A percentile compares a stretch with the other conserved stretches of the same genome.
These are phyloP conservation scores for Ogataea polymorpha DNA, from an alignment of 805 yeast species.

Conservation along the genomic window DNA sequence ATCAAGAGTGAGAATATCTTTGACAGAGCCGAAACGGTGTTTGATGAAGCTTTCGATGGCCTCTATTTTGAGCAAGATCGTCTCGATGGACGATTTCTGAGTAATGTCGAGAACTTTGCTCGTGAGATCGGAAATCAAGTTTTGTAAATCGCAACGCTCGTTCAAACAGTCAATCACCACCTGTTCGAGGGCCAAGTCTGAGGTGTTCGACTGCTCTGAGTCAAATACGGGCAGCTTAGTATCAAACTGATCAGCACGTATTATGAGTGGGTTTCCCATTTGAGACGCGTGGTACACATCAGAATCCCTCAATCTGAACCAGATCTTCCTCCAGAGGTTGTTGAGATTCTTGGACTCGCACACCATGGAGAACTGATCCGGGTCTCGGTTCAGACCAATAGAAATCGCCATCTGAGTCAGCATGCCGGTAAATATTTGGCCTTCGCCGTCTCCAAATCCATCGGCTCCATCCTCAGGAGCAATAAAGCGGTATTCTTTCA, in stretches of 20 bases:
- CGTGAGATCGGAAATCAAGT: slow-evolving; percentile 34
- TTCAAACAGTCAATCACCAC: slow-evolving; percentile 35
- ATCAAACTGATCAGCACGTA: slow-evolving; percentile 43
- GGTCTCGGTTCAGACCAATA: slow-evolving; percentile 68
- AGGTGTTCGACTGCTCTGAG: slow-evolving; percentile 33
- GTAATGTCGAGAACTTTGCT: slow-evolving; percentile 39
- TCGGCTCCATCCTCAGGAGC: slow-evolving; percentile 57
- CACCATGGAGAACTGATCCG: slow-evolving; percentile 42
- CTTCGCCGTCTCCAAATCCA: slow-evolving; percentile 54
- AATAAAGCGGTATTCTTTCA: slow-evolving; percentile 46
- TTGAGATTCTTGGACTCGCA: slow-evolving; percentile 24
- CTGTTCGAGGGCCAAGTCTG: slow-evolving; percentile 41
- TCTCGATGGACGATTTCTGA: slow-evolving; percentile 35
- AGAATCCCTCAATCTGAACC: slow-evolving; percentile 47
- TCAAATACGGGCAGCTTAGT: slow-evolving; percentile 47
- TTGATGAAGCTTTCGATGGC: slow-evolving; percentile 37
- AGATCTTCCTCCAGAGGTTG: slow-evolving; percentile 55
- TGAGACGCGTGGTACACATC: slow-evolving; percentile 46
- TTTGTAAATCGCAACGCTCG: slow-evolving; percentile 31
- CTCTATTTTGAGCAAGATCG: slow-evolving; percentile 34
- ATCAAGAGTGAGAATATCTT: slow-evolving; percentile 26
- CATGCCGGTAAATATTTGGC: slow-evolving; percentile 53
- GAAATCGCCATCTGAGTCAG: slow-evolving; percentile 65
- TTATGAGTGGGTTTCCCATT: slow-evolving; percentile 46
- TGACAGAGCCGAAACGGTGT: slow-evolving; percentile 31